Evolutionary conservation across 306 rosid species (phyloP), one percentile per base, ranked within the genome.

Genomic region (Vicia sativa): DNA sequence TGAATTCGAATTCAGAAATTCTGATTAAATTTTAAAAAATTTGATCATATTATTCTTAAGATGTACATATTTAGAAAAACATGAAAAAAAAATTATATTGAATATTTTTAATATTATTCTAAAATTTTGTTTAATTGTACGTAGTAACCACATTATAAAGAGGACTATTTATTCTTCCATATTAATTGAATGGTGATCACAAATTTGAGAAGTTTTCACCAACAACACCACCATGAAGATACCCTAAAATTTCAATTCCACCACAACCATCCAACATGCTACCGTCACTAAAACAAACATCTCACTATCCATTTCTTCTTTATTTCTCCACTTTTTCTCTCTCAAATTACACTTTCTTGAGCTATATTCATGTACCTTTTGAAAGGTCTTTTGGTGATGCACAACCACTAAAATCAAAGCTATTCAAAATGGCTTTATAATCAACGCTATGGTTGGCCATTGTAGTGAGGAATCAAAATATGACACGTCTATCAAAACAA

Each of bases 221-320:
- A 80, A 60, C 72, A 61, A 57, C 72, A 61, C 52, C 54, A 74
- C 71, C 52, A 6, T 62, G 62, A 43, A 59, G 21, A 57, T 29
- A 59, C 48, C 62, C 61, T 75, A 71, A 19, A 68, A 59, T 35
- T 73, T 67, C 62, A 67, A 62, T 67, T 57, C 62, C 67, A 26
- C 86, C 87, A 82, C 84, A 72, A 82, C 82, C 73, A 70, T 67
- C 81, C 82, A 81, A 74, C 67, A 78, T 80, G 83, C 77, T 66
- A 43, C 71, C 80, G 5, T 83, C 87, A 75, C 86, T 82, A 74
- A 74, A 82, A 61, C 34, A 18, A 59, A 67, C 6, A 28, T 46
- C 26, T 70, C 54, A 55, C 73, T 56, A 2, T 63, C 61, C 12
- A 23, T 28, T 41, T 72, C 6, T 23, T 31, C 72, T 62, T 80